Conservation (phyloP, 257 asterid genomes). For the Oldenlandia corymbosa region DNA sequence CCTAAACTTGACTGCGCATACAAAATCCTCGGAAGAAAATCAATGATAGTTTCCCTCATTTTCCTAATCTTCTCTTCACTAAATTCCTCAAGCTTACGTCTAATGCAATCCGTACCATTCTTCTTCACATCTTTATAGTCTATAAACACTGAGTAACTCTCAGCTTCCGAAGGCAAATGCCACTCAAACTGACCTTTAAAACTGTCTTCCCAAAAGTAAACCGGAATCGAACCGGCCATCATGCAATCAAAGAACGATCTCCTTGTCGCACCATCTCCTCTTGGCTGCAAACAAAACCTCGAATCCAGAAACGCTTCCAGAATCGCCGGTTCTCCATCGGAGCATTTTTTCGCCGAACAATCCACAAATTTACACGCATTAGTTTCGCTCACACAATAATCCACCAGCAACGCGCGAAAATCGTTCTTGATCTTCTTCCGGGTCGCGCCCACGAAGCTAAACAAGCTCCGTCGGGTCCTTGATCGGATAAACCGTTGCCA, state of each 20-base stretch:
- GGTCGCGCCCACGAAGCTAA: too few species aligned
- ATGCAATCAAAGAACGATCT: slow-evolving; percentile 53
- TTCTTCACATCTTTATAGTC: slow-evolving; percentile 36
- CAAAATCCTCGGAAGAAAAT: slow-evolving; percentile 20
- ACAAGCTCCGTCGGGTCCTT: too few species aligned
- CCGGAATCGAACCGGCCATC: slow-evolving; percentile 58
- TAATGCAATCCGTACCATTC: slow-evolving; percentile 17
- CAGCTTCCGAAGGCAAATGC: too few species aligned
- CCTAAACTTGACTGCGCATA: slow-evolving; percentile 32
- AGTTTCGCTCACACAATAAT: too few species aligned
- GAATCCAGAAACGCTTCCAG: slow-evolving; percentile 48
- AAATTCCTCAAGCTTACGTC: background rate
- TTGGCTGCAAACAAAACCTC: slow-evolving; percentile 52
- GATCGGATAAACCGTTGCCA: too few species aligned
- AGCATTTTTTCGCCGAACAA: slow-evolving; percentile 36
- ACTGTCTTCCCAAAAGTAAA: slow-evolving; percentile 46
- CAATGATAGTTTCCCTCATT: slow-evolving; percentile 12
- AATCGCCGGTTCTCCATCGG: slow-evolving; percentile 46
- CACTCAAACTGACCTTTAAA: slow-evolving; percentile 38
- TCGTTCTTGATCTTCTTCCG: slow-evolving; percentile 39
- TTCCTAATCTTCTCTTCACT: slow-evolving; percentile 12
- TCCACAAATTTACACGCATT: too few species aligned
- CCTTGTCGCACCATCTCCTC: slow-evolving; percentile 54
- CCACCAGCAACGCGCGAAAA: slow-evolving; percentile 42
- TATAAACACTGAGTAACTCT: slow-evolving; percentile 36